Evolutionary conservation across 2,329 filamentous ascomycete species (phyloP).

Genomic region (Botryosphaeria agaves): DNA sequence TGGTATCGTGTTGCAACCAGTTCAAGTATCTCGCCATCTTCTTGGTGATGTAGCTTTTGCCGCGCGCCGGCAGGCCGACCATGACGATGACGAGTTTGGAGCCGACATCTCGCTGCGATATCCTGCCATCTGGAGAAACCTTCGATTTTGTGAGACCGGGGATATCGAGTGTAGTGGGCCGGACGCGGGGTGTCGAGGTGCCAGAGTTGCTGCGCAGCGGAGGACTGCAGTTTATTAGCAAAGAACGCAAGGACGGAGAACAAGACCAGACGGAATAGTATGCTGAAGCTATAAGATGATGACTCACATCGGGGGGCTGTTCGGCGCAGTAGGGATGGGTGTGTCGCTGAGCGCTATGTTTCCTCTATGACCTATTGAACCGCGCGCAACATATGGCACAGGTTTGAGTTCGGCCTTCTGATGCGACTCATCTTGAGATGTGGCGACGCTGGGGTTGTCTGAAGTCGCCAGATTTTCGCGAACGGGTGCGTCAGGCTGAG

Average conservation of each 20-base stretch:
- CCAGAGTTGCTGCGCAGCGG: constrained; percentile 59
- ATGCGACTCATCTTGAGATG: no score
- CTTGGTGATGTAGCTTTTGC: constrained; percentile 98
- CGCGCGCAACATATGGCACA: constrained; percentile 26
- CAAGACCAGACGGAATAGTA: constrained; percentile 3
- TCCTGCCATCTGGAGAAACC: constrained; percentile 88
- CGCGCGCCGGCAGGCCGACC: constrained; percentile 87
- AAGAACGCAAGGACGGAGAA: constrained; percentile 3
- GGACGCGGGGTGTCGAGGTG: constrained; percentile 59
- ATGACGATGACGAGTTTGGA: constrained; percentile 96
- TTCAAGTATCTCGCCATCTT: constrained; percentile 90
- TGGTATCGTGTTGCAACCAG: constrained; percentile 92
- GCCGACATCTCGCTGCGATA: constrained; percentile 83
- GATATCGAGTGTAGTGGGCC: constrained; percentile 91
- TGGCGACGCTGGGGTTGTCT: no score
- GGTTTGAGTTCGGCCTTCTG: no score
- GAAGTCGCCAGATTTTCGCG: no score
- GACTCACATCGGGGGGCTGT: constrained; percentile 43
- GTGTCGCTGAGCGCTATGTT: constrained; percentile 39
- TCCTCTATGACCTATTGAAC: constrained; percentile 3
- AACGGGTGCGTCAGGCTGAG: no score
- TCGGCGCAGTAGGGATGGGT: constrained; percentile 42
- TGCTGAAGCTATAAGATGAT: constrained; percentile 3
- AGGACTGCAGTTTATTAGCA: constrained; percentile 29
- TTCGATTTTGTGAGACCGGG: constrained; percentile 90